Evolutionary conservation across 352 stramenopile genomes (phyloP).

Genomic region (Pythium oligandrum): DNA sequence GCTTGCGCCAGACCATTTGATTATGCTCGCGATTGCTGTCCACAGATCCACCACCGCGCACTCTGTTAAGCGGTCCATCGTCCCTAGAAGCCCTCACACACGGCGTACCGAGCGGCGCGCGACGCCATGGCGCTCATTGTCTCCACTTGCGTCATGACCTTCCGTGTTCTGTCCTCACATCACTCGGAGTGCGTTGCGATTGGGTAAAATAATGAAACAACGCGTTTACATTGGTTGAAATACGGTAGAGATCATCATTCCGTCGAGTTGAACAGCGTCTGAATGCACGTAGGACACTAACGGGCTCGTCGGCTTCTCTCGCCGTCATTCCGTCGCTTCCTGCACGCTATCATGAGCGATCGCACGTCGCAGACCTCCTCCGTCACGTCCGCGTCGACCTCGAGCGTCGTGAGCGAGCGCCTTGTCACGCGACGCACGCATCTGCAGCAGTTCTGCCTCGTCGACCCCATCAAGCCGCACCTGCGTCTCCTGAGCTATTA

Average conservation of each 20-base stretch:
- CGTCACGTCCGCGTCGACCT: neutral
- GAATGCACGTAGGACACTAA: too few species aligned
- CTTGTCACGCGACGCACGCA: constrained; percentile 48
- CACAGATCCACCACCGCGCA: too few species aligned
- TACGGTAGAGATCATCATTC: constrained; percentile 9
- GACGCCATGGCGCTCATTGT: constrained; percentile 18
- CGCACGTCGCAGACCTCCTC: neutral
- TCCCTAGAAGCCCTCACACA: neutral
- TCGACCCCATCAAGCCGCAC: constrained; percentile 66
- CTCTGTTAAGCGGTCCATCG: too few species aligned
- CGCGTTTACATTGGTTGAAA: constrained; percentile 9
- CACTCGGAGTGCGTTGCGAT: neutral
- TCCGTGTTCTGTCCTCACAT: neutral
- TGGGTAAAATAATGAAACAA: constrained; percentile 10
- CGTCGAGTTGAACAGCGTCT: neutral
- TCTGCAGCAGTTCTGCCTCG: constrained; percentile 50
- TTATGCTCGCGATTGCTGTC: constrained; percentile 69
- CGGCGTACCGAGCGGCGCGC: constrained; percentile 15
- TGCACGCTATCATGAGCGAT: neutral
- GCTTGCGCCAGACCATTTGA: constrained; percentile 63
- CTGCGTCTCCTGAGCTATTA: constrained; percentile 63
- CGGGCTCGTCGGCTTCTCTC: too few species aligned
- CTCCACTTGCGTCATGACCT: constrained; percentile 14
- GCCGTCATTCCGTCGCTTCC: too few species aligned
- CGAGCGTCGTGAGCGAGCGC: constrained; percentile 30